Conservation (phyloP, 345 rosid genomes). For the Eucalyptus rudis region DNA sequence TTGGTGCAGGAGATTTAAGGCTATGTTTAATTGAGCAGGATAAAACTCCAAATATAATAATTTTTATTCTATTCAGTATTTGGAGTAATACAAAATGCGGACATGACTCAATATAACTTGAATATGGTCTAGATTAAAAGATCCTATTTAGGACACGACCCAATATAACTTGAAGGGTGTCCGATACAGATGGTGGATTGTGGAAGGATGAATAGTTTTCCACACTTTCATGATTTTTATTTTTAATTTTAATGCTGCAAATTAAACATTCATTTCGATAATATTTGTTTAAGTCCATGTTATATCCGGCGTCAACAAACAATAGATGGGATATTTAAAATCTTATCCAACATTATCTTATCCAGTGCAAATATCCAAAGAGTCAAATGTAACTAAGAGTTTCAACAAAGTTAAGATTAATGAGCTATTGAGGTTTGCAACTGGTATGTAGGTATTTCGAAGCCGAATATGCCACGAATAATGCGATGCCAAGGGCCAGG, state of each 20-base stretch:
- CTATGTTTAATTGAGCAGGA: too few relatives aligned
- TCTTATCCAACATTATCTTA: not conserved
- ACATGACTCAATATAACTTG: not conserved
- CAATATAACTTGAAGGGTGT: not conserved
- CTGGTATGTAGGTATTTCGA: slow-evolving; percentile 26
- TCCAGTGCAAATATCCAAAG: rapidly evolving
- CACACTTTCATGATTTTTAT: not conserved
- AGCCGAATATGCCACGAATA: slow-evolving; percentile 26
- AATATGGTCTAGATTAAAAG: not conserved
- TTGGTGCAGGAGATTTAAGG: not conserved
- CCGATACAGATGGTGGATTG: not conserved
- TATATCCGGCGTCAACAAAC: too few relatives aligned
- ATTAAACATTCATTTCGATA: not conserved
- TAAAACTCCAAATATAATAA: not conserved
- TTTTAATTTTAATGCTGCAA: not conserved
- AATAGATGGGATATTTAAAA: not conserved
- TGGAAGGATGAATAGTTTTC: not conserved
- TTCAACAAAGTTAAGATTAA: not conserved
- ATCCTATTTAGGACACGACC: not conserved
- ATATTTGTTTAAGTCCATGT: not conserved
- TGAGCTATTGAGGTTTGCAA: not conserved
- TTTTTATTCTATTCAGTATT: not conserved
- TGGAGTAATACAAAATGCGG: not conserved
- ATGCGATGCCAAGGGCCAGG: not conserved
- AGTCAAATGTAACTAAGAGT: not conserved